Evolutionary conservation across 805 yeast genomes (phyloP).

Genomic region (Metschnikowia santaceciliae): DNA sequence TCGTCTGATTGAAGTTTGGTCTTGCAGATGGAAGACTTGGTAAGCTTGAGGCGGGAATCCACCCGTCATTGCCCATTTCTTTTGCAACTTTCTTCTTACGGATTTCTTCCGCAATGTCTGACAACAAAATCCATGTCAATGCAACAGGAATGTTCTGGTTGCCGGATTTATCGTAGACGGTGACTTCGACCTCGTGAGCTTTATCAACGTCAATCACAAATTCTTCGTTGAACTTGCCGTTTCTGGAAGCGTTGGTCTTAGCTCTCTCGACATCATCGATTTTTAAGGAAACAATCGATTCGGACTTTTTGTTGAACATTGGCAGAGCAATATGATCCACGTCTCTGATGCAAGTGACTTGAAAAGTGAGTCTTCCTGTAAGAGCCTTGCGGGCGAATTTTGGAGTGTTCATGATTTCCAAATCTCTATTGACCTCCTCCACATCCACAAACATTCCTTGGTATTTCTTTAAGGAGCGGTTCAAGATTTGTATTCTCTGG

Average conservation of each 20-base stretch:
- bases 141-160: slow-evolving; percentile 80
- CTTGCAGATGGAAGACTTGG: slow-evolving; percentile 3
- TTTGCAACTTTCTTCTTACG: slow-evolving; percentile 78
- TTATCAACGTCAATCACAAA: slow-evolving; percentile 78
- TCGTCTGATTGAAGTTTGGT: slow-evolving; percentile 4
- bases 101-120: slow-evolving; percentile 91
- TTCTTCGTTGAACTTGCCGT: slow-evolving; percentile 79
- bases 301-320: slow-evolving; percentile 72
- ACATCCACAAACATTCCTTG: slow-evolving; percentile 80
- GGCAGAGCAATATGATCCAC: slow-evolving; percentile 91
- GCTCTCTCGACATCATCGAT: slow-evolving; percentile 86
- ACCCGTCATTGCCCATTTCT: slow-evolving; percentile 68
- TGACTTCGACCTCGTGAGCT: slow-evolving; percentile 87
- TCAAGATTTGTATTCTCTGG: slow-evolving; percentile 78
- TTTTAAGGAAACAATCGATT: slow-evolving; percentile 70
- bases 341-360: slow-evolving; percentile 75
- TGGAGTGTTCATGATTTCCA: slow-evolving; percentile 63
- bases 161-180: slow-evolving; percentile 78
- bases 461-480: slow-evolving; percentile 79
- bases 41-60: slow-evolving; percentile 78
- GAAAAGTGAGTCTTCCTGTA: slow-evolving; percentile 72
- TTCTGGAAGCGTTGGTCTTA: slow-evolving; percentile 68
- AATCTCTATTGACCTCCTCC: slow-evolving; percentile 63
- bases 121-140: slow-evolving; percentile 81
- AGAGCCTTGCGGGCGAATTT: slow-evolving; percentile 77